Evolutionary conservation across 78 protist genomes (phyloP).

Genomic region (Dictyostelium intermedium): DNA sequence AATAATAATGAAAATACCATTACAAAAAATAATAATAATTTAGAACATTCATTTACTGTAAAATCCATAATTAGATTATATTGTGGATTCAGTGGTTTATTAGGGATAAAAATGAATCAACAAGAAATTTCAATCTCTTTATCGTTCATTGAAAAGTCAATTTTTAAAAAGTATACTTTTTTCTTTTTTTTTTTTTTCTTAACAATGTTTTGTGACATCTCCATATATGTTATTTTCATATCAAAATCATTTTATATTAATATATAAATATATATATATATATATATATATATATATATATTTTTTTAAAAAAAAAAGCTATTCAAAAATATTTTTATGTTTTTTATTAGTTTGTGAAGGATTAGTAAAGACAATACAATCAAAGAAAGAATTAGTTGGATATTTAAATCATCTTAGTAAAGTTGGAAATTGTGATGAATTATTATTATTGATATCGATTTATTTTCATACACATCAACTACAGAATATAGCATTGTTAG

Average conservation of each 20-base stretch:
- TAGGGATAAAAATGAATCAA: slow-evolving; percentile 45
- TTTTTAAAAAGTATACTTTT: slow-evolving; percentile 2
- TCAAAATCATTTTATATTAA: not conserved
- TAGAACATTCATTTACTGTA: not conserved
- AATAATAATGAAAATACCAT: not conserved
- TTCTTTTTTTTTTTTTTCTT: too few relatives aligned
- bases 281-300: too few relatives aligned
- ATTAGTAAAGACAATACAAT: not conserved
- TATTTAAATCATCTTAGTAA: slow-evolving; percentile 20
- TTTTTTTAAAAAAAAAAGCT: not conserved
- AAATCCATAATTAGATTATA: slow-evolving; percentile 53
- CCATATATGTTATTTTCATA: too few relatives aligned
- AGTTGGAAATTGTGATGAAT: slow-evolving; percentile 27
- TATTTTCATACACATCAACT: slow-evolving; percentile 69
- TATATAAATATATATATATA: not conserved
- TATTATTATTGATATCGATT: slow-evolving; percentile 42
- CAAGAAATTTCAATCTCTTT: slow-evolving; percentile 25
- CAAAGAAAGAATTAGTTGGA: slow-evolving; percentile 24
- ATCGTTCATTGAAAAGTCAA: not conserved
- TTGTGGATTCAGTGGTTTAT: slow-evolving; percentile 51
- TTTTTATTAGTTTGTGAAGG: slow-evolving; percentile 59
- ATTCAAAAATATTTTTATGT: slow-evolving; percentile 51
- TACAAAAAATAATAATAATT: not conserved
- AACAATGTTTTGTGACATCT: too few relatives aligned
- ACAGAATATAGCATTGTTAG: slow-evolving; percentile 33